Evolutionary conservation across 441 rosid genomes (phyloP).

Genomic region (Pelargonium cotyledonis): DNA sequence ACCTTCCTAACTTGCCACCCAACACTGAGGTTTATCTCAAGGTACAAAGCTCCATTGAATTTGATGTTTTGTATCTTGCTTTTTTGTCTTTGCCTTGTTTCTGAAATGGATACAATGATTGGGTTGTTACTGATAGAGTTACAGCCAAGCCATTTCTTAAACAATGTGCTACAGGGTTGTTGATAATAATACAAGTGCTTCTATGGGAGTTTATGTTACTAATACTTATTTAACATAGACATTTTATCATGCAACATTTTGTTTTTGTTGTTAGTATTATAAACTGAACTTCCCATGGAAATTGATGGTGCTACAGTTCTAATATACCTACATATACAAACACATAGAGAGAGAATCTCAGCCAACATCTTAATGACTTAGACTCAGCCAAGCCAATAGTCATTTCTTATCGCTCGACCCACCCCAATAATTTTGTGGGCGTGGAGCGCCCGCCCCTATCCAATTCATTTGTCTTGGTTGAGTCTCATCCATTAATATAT

Average conservation of each 20-base stretch:
- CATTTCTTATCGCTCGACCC: too few species aligned
- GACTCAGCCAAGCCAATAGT: too few species aligned
- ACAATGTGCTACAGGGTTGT: background rate
- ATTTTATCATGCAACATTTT: too few species aligned
- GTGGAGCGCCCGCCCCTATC: too few species aligned
- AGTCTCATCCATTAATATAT: too few species aligned
- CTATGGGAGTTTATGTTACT: background rate
- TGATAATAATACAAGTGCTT: background rate
- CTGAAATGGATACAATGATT: background rate
- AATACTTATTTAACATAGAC: background rate
- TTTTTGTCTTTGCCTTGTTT: background rate
- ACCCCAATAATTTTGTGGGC: too few species aligned
- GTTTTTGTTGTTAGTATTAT: too few species aligned
- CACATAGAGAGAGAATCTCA: too few species aligned
- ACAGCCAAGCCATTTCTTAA: too few species aligned
- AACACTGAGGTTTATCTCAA: slow-evolving; percentile 78
- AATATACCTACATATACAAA: background rate
- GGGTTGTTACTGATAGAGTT: too few species aligned
- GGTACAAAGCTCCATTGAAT: slow-evolving; percentile 30
- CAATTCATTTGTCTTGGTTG: too few species aligned
- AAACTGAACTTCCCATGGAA: background rate
- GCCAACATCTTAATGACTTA: too few species aligned
- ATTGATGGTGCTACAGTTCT: background rate
- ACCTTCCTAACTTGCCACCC: slow-evolving; percentile 70
- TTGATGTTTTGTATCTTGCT: background rate